These are phyloP conservation scores for Ramichloridium luteum DNA, from an alignment of 2,329 filamentous ascomycete species.

Conservation along the genomic window DNA sequence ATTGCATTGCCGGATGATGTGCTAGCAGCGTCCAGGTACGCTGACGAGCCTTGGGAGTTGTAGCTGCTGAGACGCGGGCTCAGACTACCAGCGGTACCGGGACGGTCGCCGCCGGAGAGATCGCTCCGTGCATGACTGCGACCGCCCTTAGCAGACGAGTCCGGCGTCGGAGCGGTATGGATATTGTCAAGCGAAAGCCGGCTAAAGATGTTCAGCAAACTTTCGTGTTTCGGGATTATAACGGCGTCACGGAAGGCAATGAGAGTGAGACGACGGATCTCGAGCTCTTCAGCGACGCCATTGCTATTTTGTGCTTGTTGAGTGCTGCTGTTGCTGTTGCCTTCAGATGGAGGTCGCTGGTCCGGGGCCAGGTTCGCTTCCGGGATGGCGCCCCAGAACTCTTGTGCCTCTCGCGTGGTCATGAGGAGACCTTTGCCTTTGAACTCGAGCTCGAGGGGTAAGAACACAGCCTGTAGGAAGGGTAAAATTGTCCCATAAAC, in stretches of 20 bases:
- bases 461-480: slow-evolving; percentile 88
- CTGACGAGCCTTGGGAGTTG: slow-evolving; percentile 68
- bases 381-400: slow-evolving; percentile 75
- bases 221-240: slow-evolving; percentile 78
- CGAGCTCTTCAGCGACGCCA: slow-evolving; percentile 51
- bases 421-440: slow-evolving; percentile 71
- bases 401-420: slow-evolving; percentile 62
- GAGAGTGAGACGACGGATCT: slow-evolving; percentile 80
- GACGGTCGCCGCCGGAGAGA: slow-evolving; percentile 23
- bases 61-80: slow-evolving; percentile 67
- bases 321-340: no score
- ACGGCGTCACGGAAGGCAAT: slow-evolving; percentile 80
- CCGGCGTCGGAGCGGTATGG: slow-evolving; percentile 32
- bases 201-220: slow-evolving; percentile 79
- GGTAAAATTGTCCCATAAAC: slow-evolving; percentile 84
- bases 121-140: slow-evolving; percentile 22
- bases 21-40: slow-evolving; percentile 56
- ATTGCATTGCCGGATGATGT: slow-evolving; percentile 32
- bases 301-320: background rate
- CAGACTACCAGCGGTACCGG: slow-evolving; percentile 59
- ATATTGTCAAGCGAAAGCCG: slow-evolving; percentile 72
- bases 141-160: slow-evolving; percentile 13
- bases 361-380: slow-evolving; percentile 28
- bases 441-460: slow-evolving; percentile 88
- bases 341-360: slow-evolving; percentile 30